A percentile compares a stretch with the other conserved stretches of the same genome.
phyloP scores from a whole-genome alignment of 768 basidiomycete species.

The Termitomyces sp. region DNA sequence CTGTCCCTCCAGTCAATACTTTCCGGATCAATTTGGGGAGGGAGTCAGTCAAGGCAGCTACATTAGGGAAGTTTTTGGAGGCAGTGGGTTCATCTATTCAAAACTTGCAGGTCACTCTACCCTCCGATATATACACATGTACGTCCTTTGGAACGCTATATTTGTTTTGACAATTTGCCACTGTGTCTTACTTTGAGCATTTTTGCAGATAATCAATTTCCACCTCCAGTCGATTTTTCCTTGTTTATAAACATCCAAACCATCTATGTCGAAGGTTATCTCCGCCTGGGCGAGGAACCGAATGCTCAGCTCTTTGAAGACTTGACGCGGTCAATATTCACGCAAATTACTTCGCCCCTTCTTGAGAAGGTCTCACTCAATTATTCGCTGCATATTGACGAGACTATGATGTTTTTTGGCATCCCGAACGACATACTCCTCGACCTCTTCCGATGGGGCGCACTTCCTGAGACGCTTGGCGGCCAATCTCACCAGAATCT shows the following conservation, averaged over 20 bases:
- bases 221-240: constrained; percentile 19
- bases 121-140: constrained; percentile 19
- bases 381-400: constrained; percentile 17
- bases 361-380: constrained; percentile 20
- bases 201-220: constrained; percentile 14
- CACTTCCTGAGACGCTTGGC: constrained; percentile 20
- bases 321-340: constrained; percentile 21
- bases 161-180: background rate
- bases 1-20: constrained; percentile 18
- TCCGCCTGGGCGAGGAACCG: constrained; percentile 14
- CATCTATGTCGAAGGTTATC: constrained; percentile 23
- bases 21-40: constrained; percentile 21
- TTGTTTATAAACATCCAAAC: constrained; percentile 16
- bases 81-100: constrained; percentile 20
- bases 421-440: constrained; percentile 24
- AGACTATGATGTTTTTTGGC: constrained; percentile 21
- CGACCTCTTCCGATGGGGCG: constrained; percentile 25
- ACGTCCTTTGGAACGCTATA: constrained; percentile 4
- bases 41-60: background rate
- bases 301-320: constrained; percentile 13
- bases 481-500: constrained; percentile 7
- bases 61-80: constrained; percentile 16
- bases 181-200: background rate
- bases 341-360: constrained; percentile 17
- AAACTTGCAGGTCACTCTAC: constrained; percentile 21